Base-by-base conservation (phyloP, 192 early-diverging fungal species). In the Diversispora epigaea region DNA sequence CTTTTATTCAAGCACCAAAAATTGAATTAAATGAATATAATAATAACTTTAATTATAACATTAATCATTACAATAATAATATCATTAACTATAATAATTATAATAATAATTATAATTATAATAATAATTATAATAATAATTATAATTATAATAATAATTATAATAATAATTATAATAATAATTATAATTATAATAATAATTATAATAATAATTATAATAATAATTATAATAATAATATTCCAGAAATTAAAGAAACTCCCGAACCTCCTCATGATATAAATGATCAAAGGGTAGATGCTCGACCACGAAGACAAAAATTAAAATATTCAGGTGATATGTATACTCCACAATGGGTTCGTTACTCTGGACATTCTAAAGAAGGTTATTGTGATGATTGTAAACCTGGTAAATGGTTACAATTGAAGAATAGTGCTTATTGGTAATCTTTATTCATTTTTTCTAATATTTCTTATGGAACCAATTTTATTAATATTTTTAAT, bases 401-500 rank as follows among this genome's bases (percentile, higher is more conserved):
- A 58, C 91, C 92, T 6, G 93, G 93, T 5, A 92, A 92, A 71
- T 95, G 93, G 92, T 83, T 95, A 55, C 93, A 95, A 74, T 86
- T 95, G 21, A 95, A 94, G 76, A 95, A 95, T 78, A 92, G 90
- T 70, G 93, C 93, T 17, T 95, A 84, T 74, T 95, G 93, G 93
- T 90, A 82, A 70, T 55, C 60, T 52, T 55, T 4, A 62, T 62
- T 14, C 4, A 12, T 32, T 32, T 32, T 32, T 32, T 32, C 2
- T 32, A 32, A 32, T 32, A 32, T 32, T 32, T 32, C 25, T 32
- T 32, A 14, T 69, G 9, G 46, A n/a, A 61, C 14, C 14, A 25
- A 15, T 64, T 66, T 4, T 4, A 47, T 4, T 21, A 11, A 49
- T 21, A 54, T 49, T 68, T 22, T 56, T 68, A 17, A 15, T 17